Evolutionary conservation across 306 rosid species (phyloP).

Genomic region (Vigna radiata): DNA sequence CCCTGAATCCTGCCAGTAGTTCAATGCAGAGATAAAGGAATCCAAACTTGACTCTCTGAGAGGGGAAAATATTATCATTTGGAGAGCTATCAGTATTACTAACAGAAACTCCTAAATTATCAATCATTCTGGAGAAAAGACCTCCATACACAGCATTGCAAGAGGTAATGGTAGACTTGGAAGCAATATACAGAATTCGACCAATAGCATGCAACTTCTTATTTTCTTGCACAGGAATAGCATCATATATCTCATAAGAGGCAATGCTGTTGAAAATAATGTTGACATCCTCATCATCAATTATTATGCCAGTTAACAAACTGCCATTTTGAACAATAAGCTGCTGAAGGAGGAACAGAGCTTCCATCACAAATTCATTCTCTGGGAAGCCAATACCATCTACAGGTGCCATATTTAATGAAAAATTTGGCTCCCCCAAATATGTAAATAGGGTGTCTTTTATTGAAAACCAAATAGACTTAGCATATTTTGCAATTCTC

Average conservation of each 20-base stretch:
- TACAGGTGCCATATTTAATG: constrained; percentile 52
- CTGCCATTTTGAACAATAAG: constrained; percentile 66
- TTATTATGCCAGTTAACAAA: constrained; percentile 61
- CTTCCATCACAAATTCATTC: constrained; percentile 72
- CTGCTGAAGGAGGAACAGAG: constrained; percentile 72
- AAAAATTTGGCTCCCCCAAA: constrained; percentile 58
- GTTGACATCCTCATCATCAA: constrained; percentile 77
- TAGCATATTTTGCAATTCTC: constrained; percentile 74
- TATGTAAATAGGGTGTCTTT: constrained; percentile 68
- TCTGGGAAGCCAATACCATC: constrained; percentile 68
- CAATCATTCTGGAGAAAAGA: constrained; percentile 64
- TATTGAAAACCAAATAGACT: constrained; percentile 72
- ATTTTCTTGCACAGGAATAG: constrained; percentile 68
- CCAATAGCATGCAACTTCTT: constrained; percentile 75
- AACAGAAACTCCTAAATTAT: constrained; percentile 55
- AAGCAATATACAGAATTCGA: constrained; percentile 63
- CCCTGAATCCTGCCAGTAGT: constrained; percentile 71
- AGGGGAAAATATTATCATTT: constrained; percentile 41
- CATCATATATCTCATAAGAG: constrained; percentile 53
- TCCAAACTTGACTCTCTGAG: constrained; percentile 62
- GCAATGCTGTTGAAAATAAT: constrained; percentile 59
- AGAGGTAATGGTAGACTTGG: constrained; percentile 68
- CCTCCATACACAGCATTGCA: constrained; percentile 71
- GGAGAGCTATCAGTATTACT: constrained; percentile 43
- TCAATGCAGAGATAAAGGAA: constrained; percentile 84